Evolutionary conservation across 2,329 filamentous ascomycete genomes (phyloP).

Genomic region (Xylaria sp.): DNA sequence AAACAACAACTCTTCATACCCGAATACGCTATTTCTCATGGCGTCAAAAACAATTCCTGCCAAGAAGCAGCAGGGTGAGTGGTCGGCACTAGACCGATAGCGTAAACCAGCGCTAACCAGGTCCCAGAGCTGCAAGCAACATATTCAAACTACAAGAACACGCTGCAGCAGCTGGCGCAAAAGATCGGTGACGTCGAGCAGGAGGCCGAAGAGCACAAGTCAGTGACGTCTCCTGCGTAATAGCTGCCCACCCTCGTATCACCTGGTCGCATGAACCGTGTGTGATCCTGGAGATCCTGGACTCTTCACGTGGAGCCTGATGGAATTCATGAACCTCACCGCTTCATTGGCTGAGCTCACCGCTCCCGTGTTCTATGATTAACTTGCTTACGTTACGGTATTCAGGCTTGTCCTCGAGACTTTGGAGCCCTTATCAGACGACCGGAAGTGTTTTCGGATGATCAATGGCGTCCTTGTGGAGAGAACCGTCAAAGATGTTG

Average conservation of each 20-base stretch:
- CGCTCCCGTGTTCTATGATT: slow-evolving; percentile 46
- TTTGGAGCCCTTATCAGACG: slow-evolving; percentile 79
- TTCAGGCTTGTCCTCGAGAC: slow-evolving; percentile 92
- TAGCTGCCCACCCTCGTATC: slow-evolving; percentile 36
- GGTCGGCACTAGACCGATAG: not conserved
- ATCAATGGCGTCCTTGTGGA: slow-evolving; percentile 97
- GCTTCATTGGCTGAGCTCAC: slow-evolving; percentile 51
- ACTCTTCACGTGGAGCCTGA: slow-evolving; percentile 39
- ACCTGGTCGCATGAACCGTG: slow-evolving; percentile 9
- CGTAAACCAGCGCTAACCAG: slow-evolving; percentile 39
- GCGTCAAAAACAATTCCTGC: slow-evolving; percentile 64
- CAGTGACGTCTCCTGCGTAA: slow-evolving; percentile 52
- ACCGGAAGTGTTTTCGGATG: slow-evolving; percentile 98
- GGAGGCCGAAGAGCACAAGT: slow-evolving; percentile 99
- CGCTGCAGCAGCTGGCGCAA: slow-evolving; percentile 89
- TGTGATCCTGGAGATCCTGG: slow-evolving; percentile 34
- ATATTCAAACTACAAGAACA: slow-evolving; percentile 81
- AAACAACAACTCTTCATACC: not conserved
- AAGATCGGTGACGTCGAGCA: slow-evolving; percentile 99
- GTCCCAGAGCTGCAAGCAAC: slow-evolving; percentile 78
- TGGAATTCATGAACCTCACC: slow-evolving; percentile 47
- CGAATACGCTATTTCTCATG: slow-evolving; percentile 51
- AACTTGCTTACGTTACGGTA: slow-evolving; percentile 43
- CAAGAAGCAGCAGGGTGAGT: slow-evolving; percentile 79
- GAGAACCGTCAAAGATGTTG: slow-evolving; percentile 90